Conservation (phyloP, 2,329 filamentous ascomycete genomes). For the Talaromyces islandicus region DNA sequence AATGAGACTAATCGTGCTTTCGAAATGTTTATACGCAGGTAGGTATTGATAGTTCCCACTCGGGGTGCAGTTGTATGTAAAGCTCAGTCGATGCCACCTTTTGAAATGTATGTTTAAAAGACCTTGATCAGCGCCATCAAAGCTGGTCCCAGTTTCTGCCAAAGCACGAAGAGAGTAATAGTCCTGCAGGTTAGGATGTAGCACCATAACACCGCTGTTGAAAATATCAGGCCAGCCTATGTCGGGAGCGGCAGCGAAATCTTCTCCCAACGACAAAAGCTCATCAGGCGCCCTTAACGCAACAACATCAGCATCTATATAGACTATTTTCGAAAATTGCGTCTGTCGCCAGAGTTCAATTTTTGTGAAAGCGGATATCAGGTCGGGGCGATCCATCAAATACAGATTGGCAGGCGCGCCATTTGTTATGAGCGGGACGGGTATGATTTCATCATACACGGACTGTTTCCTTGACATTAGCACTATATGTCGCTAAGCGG, state of each 20-base stretch:
- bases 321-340: slow-evolving; percentile 88
- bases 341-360: slow-evolving; percentile 88
- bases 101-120: slow-evolving; percentile 91
- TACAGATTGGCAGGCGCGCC: slow-evolving; percentile 72
- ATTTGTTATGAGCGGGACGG: slow-evolving; percentile 74
- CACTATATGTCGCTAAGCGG: background rate
- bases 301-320: slow-evolving; percentile 92
- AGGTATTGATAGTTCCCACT: slow-evolving; percentile 97
- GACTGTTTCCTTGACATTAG: slow-evolving; percentile 45
- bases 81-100: slow-evolving; percentile 81
- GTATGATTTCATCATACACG: slow-evolving; percentile 82
- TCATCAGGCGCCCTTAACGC: slow-evolving; percentile 86
- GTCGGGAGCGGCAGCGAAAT: slow-evolving; percentile 74
- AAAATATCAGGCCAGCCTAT: slow-evolving; percentile 98
- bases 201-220: slow-evolving; percentile 95
- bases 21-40: slow-evolving; percentile 88
- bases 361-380: slow-evolving; percentile 93
- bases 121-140: slow-evolving; percentile 95
- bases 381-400: slow-evolving; percentile 85
- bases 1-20: slow-evolving; percentile 79
- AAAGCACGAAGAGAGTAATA: slow-evolving; percentile 80
- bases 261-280: slow-evolving; percentile 63
- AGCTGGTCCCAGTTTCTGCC: slow-evolving; percentile 81
- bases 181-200: slow-evolving; percentile 79
- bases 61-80: slow-evolving; percentile 95